phyloP scores from a whole-genome alignment of 345 rosid species.

The Euphorbia peplus region DNA sequence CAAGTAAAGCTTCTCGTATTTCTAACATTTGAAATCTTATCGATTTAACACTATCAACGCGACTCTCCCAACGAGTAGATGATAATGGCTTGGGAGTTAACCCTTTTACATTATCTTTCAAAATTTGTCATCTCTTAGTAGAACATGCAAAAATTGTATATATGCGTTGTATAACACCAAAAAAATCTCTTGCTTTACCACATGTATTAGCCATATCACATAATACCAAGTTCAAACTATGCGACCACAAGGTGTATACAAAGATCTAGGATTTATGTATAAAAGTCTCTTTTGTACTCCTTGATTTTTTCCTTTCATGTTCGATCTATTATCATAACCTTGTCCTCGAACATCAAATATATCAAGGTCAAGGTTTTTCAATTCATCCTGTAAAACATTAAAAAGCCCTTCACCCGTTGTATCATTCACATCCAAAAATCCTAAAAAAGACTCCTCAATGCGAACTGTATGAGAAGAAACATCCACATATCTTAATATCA shows the following conservation, averaged over 20 bases:
- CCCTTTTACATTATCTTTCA: too few relatives aligned
- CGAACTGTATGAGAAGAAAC: not conserved
- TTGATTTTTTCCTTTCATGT: too few relatives aligned
- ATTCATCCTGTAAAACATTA: too few relatives aligned
- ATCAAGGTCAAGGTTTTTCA: not conserved
- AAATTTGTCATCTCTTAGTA: too few relatives aligned
- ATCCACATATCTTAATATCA: not conserved
- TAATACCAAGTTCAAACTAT: conserved; percentile 2
- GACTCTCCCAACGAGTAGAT: too few relatives aligned
- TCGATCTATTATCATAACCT: not conserved
- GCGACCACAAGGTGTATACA: conserved; percentile 6
- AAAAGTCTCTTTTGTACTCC: too few relatives aligned
- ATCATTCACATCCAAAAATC: conserved; percentile 4
- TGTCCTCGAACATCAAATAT: conserved; percentile 8
- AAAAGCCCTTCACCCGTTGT: not conserved
- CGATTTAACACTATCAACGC: too few relatives aligned
- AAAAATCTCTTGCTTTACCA: not conserved
- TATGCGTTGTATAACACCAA: not conserved
- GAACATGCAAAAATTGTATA: not conserved
- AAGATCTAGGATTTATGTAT: too few relatives aligned
- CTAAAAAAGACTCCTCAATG: not conserved
- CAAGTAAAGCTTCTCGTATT: too few relatives aligned
- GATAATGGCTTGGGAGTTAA: too few relatives aligned
- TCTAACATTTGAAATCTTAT: too few relatives aligned
- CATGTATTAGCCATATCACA: not conserved